Conservation (phyloP, 495 filamentous ascomycete genomes). For the Penicillium canariense region DNA sequence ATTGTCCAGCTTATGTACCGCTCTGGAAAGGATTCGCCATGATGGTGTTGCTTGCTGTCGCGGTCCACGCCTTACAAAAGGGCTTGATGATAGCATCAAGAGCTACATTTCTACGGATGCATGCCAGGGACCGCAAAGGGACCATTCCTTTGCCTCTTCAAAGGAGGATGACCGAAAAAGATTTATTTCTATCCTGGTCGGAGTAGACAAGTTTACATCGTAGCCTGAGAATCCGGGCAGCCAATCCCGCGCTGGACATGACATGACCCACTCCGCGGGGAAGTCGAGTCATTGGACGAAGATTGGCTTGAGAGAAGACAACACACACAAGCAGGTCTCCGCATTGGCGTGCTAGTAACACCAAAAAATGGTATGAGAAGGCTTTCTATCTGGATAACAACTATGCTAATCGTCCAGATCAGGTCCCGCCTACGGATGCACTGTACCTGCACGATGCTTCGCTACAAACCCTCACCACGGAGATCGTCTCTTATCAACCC, state of each 20-base stretch:
- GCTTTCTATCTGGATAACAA: background rate
- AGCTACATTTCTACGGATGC: no score
- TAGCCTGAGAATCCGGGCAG: constrained; percentile 13
- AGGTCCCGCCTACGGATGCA: constrained; percentile 23
- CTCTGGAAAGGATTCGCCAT: no score
- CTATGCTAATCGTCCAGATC: background rate
- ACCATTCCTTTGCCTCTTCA: no score
- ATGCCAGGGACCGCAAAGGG: no score
- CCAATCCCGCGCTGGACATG: constrained; percentile 6
- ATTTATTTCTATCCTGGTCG: background rate
- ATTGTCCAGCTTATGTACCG: no score
- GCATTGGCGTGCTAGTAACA: background rate
- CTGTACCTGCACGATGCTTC: constrained; percentile 56
- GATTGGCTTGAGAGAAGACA: background rate
- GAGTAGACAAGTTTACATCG: background rate
- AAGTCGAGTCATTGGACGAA: background rate
- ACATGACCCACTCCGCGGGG: constrained; percentile 8
- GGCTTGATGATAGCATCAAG: background rate
- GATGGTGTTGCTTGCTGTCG: no score
- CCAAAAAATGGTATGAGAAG: constrained; percentile 5
- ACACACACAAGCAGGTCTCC: background rate
- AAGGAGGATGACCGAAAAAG: no score
- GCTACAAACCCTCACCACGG: constrained; percentile 44
- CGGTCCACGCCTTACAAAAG: background rate
- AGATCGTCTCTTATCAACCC: constrained; percentile 45